Base-by-base conservation (phyloP, 1,284 basidiomycete species). In the Marasmius oreades region DNA sequence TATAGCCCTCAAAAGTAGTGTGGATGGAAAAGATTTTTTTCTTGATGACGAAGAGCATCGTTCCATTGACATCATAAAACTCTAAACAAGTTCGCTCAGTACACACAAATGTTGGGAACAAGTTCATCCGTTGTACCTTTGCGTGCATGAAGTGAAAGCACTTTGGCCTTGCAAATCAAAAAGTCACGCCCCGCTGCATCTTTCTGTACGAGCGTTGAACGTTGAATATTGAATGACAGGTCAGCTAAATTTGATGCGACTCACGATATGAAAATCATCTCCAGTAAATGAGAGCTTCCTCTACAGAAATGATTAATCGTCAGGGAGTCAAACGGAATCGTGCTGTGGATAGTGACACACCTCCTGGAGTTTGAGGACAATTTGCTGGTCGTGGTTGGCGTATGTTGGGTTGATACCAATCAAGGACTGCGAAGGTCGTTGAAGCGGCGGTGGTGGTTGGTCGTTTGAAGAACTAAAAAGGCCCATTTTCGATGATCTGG, bases 1-100 rank as follows among this genome's bases (percentile, higher is more conserved):
- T 48, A 20, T 53, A 55, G 5, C 45, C 58, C 45, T 59, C 47
- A 36, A 59, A 53, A 8, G 58, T 59, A 37, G 55, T 56, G 42
- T 59, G 58, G 33, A 59, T 53, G 10, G 52, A 51, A 37, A 59
- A 48, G 12, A 57, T 46, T 34, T 57, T 53, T 28, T 45, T 56
- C 52, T 57, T 56, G 37, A 59, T 37, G 42, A 50, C 34, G 52
- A 59, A 59, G 5, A 59, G 52, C 23, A 46, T 33, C 24, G 51
- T 52, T 37, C 58, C 58, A 20, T 48, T 44, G 14, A 46, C 22
- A 39, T 59, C 58, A 14, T 12, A 10, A 39, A 58, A 58, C 39
- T 55, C 57, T 58, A 39, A 45, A 22, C 31, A 18, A 16, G 28
- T 18, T 33, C n/a, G n/a, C 23, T 26, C 14, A 36, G 43, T 45